Evolutionary conservation across 23 red algal genomes (phyloP), one percentile per base, ranked within the genome.

Genomic region (Pyropia yezoensis): DNA sequence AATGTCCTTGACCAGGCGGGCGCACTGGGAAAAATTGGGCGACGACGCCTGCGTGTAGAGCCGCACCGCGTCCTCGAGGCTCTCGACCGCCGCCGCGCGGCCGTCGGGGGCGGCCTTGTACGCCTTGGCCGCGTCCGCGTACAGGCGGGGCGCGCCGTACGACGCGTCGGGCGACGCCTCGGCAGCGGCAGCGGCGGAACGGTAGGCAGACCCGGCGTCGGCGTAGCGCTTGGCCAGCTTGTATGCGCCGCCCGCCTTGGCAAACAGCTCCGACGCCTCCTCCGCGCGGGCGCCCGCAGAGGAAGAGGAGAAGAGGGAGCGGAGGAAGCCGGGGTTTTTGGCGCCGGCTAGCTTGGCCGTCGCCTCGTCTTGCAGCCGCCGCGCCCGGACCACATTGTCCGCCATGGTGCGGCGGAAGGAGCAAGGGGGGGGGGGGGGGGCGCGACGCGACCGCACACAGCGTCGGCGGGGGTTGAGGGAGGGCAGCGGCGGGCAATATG

Each of bases 91-190:
- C 29, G 76, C 80, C 11, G 39, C 39, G 39, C 6, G 3, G 39
- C 39, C 39, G n/a, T 50, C 73, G 18, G 76, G 57, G 23, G 85
- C 77, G 14, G 79, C 72, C 69, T 90, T 90, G 58, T 88, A 83
- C 34, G 77, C 79, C 63, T 90, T 89, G 21, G 83, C 93, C 57
- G 93, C 93, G 27, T 97, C 93, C 12, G 74, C 67, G 79, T 88
- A 90, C 74, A 81, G 82, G 2, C 74, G 75, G 12, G 85, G 85
- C 6, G 93, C 93, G 30, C 90, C 85, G 80, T 87, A 78, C 16
- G 64, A 49, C 65, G 72, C 78, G 18, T 88, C 82, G 17, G 85
- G 70, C 27, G 71, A 69, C 27, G 66, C 14, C 1, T 59, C 67
- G 57, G 78, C 84, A 22, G 65, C 25, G 33, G 76, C 78, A 5